Base-by-base conservation (phyloP, 1,139 yeast genomes). In the Sugiyamaella novakii region DNA sequence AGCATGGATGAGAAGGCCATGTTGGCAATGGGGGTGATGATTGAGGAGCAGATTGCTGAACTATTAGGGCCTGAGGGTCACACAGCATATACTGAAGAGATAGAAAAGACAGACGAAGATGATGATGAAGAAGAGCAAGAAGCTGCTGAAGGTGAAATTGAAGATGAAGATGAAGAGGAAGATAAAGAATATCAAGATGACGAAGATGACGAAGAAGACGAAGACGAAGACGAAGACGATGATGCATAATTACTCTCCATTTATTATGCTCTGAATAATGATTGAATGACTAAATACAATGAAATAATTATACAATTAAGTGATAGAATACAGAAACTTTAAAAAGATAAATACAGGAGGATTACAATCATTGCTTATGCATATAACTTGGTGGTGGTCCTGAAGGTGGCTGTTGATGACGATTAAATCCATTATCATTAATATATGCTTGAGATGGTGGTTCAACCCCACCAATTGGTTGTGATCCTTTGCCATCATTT, bases 11-110 rank as follows among this genome's bases (percentile, higher is more conserved):
- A 58, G 41, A 58, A 66, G 1, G 64, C 68, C 1, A 48, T 69
- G 22, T 36, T 68, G 25, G 70, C 68, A 1, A 47, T 68, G 35
- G 73, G 70, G 0, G 53, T 69, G 1, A 47, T 66, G 7, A 49
- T 68, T 2, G 72, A 68, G 50, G 72, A 68, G 50, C 49, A 51
- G 27, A 50, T 69, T 6, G 52, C 53, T 14, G 59, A 56, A 25
- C 21, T 57, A 25, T 34, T 66, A 1, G 72, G 71, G 0, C 46
- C 51, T 0, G 49, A 56, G 2, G 69, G 68, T 1, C 67, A 64
- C 39, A 41, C 57, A 25, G 45, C 53, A 19, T 64, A 54, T 39
- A 60, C 62, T 7, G 25, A 22, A 22, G 25, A 8, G 5, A 22
- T 22, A 5, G 25, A 22, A 22, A 49, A 55, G 33, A 40, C 28